A percentile compares a stretch with the other conserved stretches of the same genome.
phyloP scores from a whole-genome alignment of 148 eudicot species.

The Heliamphora exappendiculata region DNA sequence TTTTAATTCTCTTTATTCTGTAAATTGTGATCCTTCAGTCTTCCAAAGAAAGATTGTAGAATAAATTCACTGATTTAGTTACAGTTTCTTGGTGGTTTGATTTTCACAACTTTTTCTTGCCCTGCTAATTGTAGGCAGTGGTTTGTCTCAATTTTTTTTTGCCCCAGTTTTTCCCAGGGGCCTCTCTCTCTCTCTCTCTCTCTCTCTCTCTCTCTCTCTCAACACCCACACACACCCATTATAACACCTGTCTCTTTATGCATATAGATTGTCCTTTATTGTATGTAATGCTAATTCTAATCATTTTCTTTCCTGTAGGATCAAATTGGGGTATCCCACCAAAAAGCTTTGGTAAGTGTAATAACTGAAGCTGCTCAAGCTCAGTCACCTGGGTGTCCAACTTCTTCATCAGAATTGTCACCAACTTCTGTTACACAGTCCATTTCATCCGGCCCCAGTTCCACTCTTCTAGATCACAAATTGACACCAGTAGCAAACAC shows the following conservation, averaged over 20 bases:
- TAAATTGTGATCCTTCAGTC: not conserved
- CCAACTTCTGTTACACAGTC: constrained; percentile 22
- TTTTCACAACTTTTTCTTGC: not conserved
- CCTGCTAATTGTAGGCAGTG: not conserved
- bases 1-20: not conserved
- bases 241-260: not conserved
- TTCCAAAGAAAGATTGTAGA: not conserved
- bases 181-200: not conserved
- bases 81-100: not conserved
- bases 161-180: not conserved
- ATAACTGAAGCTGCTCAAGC: constrained; percentile 39
- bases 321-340: constrained; percentile 34
- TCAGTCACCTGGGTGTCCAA: constrained; percentile 15
- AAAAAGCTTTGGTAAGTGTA: constrained; percentile 34
- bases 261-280: not conserved
- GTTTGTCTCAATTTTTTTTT: not conserved
- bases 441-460: constrained; percentile 20
- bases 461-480: constrained; percentile 17
- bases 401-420: constrained; percentile 24
- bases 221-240: not conserved
- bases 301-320: constrained; percentile 28
- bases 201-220: not conserved
- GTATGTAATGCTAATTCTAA: not conserved
- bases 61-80: not conserved
- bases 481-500: constrained; percentile 11